Evolutionary conservation across 257 asterid genomes (phyloP), one percentile per base, ranked within the genome.

Genomic region (Scutellaria baicalensis): DNA sequence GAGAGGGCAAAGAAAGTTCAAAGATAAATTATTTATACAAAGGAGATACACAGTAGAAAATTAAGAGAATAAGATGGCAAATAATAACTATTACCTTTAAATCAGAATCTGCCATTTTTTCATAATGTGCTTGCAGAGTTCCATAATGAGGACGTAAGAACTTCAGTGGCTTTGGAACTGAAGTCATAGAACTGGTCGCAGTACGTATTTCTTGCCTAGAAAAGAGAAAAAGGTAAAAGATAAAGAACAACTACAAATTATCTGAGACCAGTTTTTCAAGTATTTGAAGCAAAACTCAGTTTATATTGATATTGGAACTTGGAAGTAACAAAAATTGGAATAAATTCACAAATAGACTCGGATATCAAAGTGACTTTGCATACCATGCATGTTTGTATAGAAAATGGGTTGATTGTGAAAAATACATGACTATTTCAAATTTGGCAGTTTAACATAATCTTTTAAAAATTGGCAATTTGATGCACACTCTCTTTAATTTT

Each of bases 151-250:
- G 98, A 9, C 98, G 96, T 69, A 94, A 77, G 81, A 94, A 94
- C 80, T 94, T 91, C 73, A 94, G 75, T 27, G 99, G 99, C 79
- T 94, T 94, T 6, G 99, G 98, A 62, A 94, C 98, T 14, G 96
- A 89, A 63, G 99, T 94, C 98, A 94, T 94, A 12, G 99, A 94
- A 82, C 98, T 94, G 66, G 98, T 94, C 31, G 99, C 85, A 11
- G 88, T 82, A 5, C 98, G 96, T 62, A 94, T 94, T 80, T 94
- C 99, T 79, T 88, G 95, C 75, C 99, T 93, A 65, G 21, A 60
- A 58, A 67, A 56, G 62, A 65, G 52, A 59, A 66, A 48, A 66
- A 59, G 59, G 64, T 44, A 64, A 70, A 50, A 71, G 62, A 23
- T 47, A 23, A 3, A 18, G 45, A 52, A 48, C 20, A 45, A 57